Evolutionary conservation across 306 rosid species (phyloP).

Genomic region (Nissolia schottii): DNA sequence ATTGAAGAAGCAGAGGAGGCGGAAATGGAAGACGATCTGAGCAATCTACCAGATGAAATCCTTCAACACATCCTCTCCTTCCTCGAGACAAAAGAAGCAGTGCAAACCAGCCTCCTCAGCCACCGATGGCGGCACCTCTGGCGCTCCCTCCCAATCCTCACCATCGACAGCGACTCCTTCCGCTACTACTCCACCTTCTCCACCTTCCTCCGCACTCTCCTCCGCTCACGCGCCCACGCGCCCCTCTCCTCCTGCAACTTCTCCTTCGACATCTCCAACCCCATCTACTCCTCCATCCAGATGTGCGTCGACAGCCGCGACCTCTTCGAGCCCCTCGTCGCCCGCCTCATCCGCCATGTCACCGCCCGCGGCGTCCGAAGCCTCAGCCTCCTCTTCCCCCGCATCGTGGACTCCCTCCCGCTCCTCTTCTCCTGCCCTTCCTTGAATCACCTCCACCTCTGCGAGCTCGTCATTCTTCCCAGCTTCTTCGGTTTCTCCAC

Average conservation of each 20-base stretch:
- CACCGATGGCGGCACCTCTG: background rate
- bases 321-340: constrained; percentile 13
- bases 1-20: no score
- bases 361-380: background rate
- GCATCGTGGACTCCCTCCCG: constrained; percentile 1
- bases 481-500: background rate
- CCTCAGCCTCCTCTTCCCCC: constrained; percentile 14
- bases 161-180: background rate
- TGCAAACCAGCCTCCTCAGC: background rate
- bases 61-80: background rate
- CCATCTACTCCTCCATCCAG: constrained; percentile 8
- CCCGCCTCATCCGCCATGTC: background rate
- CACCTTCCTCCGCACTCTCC: background rate
- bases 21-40: background rate
- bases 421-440: constrained; percentile 4
- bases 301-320: no score
- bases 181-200: background rate
- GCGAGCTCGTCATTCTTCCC: background rate
- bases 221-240: background rate
- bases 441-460: background rate
- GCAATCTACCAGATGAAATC: constrained; percentile 2
- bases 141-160: background rate
- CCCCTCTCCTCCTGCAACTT: background rate
- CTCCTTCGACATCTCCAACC: constrained; percentile 16
- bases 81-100: background rate